Conservation (phyloP, 805 yeast genomes). For the Blastobotrys attinorum region DNA sequence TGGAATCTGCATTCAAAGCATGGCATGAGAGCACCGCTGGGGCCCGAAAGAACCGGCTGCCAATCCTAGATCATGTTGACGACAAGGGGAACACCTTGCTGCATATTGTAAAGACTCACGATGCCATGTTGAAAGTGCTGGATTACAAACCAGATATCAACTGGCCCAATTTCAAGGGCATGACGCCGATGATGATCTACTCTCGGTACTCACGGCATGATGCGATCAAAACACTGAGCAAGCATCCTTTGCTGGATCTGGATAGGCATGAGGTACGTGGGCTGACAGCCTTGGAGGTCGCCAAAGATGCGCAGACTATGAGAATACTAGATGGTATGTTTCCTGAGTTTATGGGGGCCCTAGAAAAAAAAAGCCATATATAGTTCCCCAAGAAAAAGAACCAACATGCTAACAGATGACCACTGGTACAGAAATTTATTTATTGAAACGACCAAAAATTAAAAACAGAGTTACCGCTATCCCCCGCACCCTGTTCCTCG, state of each 20-base stretch:
- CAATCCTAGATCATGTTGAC: conserved; percentile 59
- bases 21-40: no score
- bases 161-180: conserved; percentile 45
- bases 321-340: conserved; percentile 18
- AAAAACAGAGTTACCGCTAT: conserved; percentile 7
- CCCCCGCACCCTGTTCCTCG: conserved; percentile 11
- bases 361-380: not conserved
- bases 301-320: conserved; percentile 23
- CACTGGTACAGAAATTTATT: conserved; percentile 3
- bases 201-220: conserved; percentile 60
- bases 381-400: no score
- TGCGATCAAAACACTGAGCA: conserved; percentile 45
- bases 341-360: no score
- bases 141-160: conserved; percentile 46
- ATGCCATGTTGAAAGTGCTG: conserved; percentile 34
- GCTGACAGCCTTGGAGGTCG: conserved; percentile 28
- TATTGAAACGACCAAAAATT: conserved; percentile 2
- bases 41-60: no score
- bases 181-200: conserved; percentile 66
- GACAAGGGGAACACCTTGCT: conserved; percentile 64
- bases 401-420: no score
- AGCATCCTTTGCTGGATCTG: conserved; percentile 43
- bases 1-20: conserved; percentile 12
- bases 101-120: conserved; percentile 55
- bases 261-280: conserved; percentile 24